A percentile compares a stretch with the other conserved stretches of the same genome.
Evolutionary conservation across 768 basidiomycete genomes (phyloP).

Genomic region (Gloeopeniophorella convolvens): DNA sequence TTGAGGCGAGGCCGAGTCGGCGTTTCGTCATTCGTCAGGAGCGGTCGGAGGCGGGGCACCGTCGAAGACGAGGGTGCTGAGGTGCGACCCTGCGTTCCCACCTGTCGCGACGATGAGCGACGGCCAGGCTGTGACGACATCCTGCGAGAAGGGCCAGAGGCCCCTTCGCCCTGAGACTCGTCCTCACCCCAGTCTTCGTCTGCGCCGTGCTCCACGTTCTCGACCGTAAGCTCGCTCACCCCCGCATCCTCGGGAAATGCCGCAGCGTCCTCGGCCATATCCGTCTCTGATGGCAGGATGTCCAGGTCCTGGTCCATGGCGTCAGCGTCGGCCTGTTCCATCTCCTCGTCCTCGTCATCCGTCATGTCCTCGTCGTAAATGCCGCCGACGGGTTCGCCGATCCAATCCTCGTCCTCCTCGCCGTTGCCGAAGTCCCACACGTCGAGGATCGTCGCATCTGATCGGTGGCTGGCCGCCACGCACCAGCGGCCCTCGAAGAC

Average conservation of each 20-base stretch:
- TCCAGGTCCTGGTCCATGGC: slow-evolving; percentile 68
- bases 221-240: background rate
- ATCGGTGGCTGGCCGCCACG: slow-evolving; percentile 86
- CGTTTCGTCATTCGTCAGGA: slow-evolving; percentile 43
- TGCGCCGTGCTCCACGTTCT: slow-evolving; percentile 1
- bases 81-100: slow-evolving; percentile 5
- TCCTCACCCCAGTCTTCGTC: slow-evolving; percentile 14
- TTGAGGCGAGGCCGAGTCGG: slow-evolving; percentile 57
- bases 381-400: slow-evolving; percentile 70
- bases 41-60: slow-evolving; percentile 31
- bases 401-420: slow-evolving; percentile 64
- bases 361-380: slow-evolving; percentile 66
- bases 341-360: slow-evolving; percentile 45
- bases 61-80: slow-evolving; percentile 18
- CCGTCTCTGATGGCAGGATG: slow-evolving; percentile 22
- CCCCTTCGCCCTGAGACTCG: slow-evolving; percentile 1
- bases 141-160: background rate
- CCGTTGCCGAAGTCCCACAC: slow-evolving; percentile 87
- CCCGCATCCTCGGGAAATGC: slow-evolving; percentile 25
- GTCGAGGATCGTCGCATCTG: slow-evolving; percentile 71
- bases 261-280: slow-evolving; percentile 23
- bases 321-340: slow-evolving; percentile 53
- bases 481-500: slow-evolving; percentile 92
- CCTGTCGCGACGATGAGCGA: slow-evolving; percentile 5
- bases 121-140: background rate